Evolutionary conservation across 257 asterid species (phyloP), one percentile per base, ranked within the genome.

Genomic region (Thymus mandschuricus): DNA sequence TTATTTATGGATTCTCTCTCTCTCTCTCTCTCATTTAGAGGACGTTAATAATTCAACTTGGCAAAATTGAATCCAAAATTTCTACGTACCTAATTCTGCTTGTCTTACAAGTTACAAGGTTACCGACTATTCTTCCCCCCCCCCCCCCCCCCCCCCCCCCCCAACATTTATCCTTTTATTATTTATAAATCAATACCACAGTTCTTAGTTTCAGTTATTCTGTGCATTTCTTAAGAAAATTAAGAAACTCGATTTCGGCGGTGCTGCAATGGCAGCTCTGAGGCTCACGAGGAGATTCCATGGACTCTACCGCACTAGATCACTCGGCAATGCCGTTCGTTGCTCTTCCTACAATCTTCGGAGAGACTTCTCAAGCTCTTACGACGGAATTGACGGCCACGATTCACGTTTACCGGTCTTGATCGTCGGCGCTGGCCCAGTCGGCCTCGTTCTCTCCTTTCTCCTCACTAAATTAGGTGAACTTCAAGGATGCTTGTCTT

Each of bases 341-440:
- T 71, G 73, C 76, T 46, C 40, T 60, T 41, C 69, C 6, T 62
- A 40, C 65, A 54, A 66, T 41, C 85, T 75, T 61, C 80, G 74
- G 68, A 85, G 89, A 79, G 46, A 75, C 15, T 70, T 81, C 8
- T 86, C 96, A 0, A 79, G 65, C 51, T 64, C 68, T 51, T 59
- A 48, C 28, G 49, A 55, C 29, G 51, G 75, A 57, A 69, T 34
- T 60, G 57, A 78, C 64, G 66, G 62, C 31, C 78, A 69, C 5
- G 88, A 78, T 63, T 81, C 91, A 33, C 72, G 78, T 60, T 66
- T 86, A 73, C 97, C 97, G 0, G 99, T 94, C 28, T 79, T 94
- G 82, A 94, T 94, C 71, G 83, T 94, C 5, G 99, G 99, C 44
- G 99, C 96, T 3, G 99, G 99, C 59, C 99, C 99, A 3, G 97